These are phyloP conservation scores for Gossypium stocksii DNA, from an alignment of 345 rosid genomes.

Conservation along the genomic window DNA sequence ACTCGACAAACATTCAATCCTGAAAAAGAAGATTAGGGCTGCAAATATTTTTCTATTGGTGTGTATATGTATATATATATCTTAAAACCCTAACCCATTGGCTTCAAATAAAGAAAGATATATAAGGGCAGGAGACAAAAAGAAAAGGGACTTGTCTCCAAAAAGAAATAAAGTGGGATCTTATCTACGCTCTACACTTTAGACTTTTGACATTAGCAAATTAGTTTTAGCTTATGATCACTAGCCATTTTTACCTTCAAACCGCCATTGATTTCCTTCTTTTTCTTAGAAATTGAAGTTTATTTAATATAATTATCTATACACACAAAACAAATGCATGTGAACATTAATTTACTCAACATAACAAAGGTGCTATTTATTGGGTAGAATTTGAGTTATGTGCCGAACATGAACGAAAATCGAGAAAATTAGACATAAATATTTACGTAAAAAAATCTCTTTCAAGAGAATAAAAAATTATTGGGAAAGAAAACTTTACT, in stretches of 20 bases:
- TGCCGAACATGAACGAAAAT: no score
- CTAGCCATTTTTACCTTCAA: neutral
- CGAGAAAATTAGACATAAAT: no score
- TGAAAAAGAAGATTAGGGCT: no score
- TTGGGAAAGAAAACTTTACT: accelerated
- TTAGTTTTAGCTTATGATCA: neutral
- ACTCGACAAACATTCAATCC: neutral
- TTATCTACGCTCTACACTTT: neutral
- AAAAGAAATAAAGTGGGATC: neutral
- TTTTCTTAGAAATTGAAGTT: neutral
- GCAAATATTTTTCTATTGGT: neutral
- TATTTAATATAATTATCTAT: neutral
- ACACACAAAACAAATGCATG: neutral
- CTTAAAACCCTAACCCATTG: neutral
- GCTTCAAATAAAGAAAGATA: neutral
- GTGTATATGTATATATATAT: no score
- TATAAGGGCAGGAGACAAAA: neutral
- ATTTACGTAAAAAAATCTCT: no score
- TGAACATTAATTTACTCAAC: neutral
- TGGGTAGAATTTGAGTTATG: no score
- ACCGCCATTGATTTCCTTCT: neutral
- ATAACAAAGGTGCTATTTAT: neutral
- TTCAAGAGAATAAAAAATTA: no score
- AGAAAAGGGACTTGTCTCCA: neutral
- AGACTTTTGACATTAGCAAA: neutral